These are phyloP conservation scores for Conticribra weissflogii DNA, from an alignment of 108 stramenopile genomes.

Conservation along the genomic window DNA sequence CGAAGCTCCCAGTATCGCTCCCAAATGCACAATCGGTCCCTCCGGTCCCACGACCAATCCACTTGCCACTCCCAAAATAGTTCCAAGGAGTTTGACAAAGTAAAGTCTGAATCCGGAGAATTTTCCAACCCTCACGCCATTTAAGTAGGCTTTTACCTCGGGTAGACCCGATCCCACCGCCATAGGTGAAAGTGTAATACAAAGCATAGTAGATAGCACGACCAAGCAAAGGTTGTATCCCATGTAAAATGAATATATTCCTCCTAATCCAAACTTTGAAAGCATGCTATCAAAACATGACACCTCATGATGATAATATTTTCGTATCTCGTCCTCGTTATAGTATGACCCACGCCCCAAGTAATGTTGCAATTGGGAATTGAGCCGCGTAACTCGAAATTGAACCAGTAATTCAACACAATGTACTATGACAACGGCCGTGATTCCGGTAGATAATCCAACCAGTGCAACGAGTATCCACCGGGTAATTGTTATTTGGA, in stretches of 20 bases:
- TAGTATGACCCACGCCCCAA: not conserved
- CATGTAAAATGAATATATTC: constrained; percentile 2
- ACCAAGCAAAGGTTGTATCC: constrained; percentile 2
- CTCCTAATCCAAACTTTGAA: not conserved
- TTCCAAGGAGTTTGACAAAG: constrained; percentile 67
- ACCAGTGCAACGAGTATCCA: not conserved
- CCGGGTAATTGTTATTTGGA: not conserved
- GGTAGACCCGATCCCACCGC: constrained; percentile 82
- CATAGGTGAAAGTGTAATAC: not conserved
- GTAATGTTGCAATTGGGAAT: not conserved
- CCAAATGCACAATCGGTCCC: constrained; percentile 85
- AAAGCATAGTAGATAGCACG: not conserved
- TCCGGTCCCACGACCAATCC: constrained; percentile 83
- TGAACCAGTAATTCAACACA: not conserved
- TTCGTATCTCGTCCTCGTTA: not conserved
- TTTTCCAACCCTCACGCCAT: constrained; percentile 73
- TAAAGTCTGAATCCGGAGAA: constrained; percentile 36
- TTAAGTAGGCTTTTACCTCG: constrained; percentile 86
- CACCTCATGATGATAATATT: constrained; percentile 1
- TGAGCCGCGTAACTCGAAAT: not conserved
- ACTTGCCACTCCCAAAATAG: constrained; percentile 65
- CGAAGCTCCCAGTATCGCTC: constrained; percentile 72
- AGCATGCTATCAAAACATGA: not conserved
- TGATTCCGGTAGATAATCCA: not conserved
- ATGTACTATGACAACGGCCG: not conserved